Evolutionary conservation across 1,139 yeast genomes (phyloP), one percentile per base, ranked within the genome.

Genomic region (Kodamaea arcana): DNA sequence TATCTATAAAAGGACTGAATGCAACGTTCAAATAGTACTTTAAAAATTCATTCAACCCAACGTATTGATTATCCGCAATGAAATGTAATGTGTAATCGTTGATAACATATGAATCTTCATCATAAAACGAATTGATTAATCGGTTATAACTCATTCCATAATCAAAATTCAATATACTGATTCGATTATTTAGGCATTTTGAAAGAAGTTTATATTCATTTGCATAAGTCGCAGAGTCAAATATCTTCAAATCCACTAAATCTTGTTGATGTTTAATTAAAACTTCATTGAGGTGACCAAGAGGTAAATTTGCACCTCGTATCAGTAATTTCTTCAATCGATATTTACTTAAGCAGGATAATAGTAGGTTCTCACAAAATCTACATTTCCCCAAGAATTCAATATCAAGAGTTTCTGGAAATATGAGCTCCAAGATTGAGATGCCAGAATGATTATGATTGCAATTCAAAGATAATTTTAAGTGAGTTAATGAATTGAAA

Each of bases 121-220:
- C 31, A 17, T 27, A 36, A 2, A 42, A 36, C 24, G 32, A 31
- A 20, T 40, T 34, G 7, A 45, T 27, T 25, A 41, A 29, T 14
- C 40, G 30, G 13, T 47, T 42, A 37, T 44, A 46, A 31, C 35
- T 48, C 9, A 38, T 26, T 8, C 54, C 56, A 24, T 47, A 42
- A 12, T 50, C 54, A 39, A 50, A 54, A 16, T 33, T 29, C 11
- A 40, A 32, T 9, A 46, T 34, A 12, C 37, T 30, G 32, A 37
- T 24, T 33, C 34, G 40, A 27, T 44, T 32, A 13, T 41, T 39
- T 35, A 50, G 41, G 25, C 44, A 41, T 24, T 41, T 44, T 24
- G 47, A 36, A 23, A 49, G 31, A n/a, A 36, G 31, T 15, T 29
- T 31, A 20, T 37, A 36, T 22, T 45, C 43, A 8, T 33, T 30